These are phyloP conservation scores for Cladobotryum protrusum DNA, from an alignment of 2,329 filamentous ascomycete genomes.

Conservation along the genomic window DNA sequence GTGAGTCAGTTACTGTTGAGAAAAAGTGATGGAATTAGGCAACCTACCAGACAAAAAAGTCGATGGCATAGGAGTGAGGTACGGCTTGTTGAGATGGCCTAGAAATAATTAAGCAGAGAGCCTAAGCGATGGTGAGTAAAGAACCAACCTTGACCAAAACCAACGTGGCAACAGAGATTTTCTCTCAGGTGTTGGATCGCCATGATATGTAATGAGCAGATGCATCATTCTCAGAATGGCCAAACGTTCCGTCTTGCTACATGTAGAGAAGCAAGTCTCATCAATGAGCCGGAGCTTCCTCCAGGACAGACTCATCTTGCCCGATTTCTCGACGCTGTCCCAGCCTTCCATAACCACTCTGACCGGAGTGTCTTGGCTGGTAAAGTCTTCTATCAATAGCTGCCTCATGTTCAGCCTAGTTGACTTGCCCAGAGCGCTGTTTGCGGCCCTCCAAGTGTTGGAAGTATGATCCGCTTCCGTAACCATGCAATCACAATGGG, in stretches of 20 bases:
- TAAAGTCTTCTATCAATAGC: constrained; percentile 15
- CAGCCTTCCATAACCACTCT: constrained; percentile 23
- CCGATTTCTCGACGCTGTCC: constrained; percentile 21
- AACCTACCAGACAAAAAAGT: constrained; percentile 26
- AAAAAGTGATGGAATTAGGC: too few relatives aligned
- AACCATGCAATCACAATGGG: background rate
- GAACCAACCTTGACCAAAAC: constrained; percentile 21
- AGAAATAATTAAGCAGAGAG: background rate
- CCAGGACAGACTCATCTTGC: constrained; percentile 22
- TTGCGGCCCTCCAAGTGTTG: constrained; percentile 23
- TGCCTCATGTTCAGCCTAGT: constrained; percentile 10
- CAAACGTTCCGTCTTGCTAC: constrained; percentile 17
- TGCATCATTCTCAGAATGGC: constrained; percentile 22
- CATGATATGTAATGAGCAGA: constrained; percentile 21
- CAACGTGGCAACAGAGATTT: constrained; percentile 19
- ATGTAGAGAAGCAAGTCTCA: constrained; percentile 18
- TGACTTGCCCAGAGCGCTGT: constrained; percentile 13
- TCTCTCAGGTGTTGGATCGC: constrained; percentile 18
- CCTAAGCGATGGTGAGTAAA: background rate
- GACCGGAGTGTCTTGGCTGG: constrained; percentile 20
- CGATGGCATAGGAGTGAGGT: constrained; percentile 24
- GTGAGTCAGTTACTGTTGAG: background rate
- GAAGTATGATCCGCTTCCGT: background rate
- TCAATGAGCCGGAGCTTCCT: constrained; percentile 21
- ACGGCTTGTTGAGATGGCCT: constrained; percentile 23